Evolutionary conservation across 805 yeast species (phyloP), one percentile per base, ranked within the genome.

Genomic region (Kodamaea lidongshanica): DNA sequence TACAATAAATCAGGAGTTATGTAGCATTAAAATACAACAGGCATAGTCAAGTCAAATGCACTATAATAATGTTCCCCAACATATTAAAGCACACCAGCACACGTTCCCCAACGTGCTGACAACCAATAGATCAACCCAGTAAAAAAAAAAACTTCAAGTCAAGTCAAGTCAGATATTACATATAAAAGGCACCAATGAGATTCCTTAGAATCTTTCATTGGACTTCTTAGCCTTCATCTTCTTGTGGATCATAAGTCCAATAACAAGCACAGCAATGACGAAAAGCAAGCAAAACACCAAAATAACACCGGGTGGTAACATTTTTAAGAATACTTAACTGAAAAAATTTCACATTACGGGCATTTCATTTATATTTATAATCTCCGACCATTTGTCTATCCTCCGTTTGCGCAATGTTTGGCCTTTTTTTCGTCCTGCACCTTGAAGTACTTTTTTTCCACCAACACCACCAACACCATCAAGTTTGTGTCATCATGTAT

Each of bases 231-330:
- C 63, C 53, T 59, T 60, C 40, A 65, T 24, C 42, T 50, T 56
- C 65, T 64, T 67, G 38, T 52, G 56, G 48, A 59, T 39, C 42
- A 52, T 47, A 37, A 65, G 50, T 48, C 55, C 57, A 40, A 45
- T 35, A 34, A 68, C 44, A 40, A 51, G 52, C 25, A 37, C 37
- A 42, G 42, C 42, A 34, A 68, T 72, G 54, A 70, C 70, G 61
- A 72, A 72, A 40, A 73, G 42, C 52, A 73, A 66, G 42, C 58
- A 62, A 62, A 77, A 76, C 44, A 78, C 85, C 56, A 77, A 67
- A 58, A 77, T 77, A 65, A 78, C 84, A 63, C 85, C 85, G 42
- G 77, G 67, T 58, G 85, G 83, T 53, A 77, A 67, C 80, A 75
- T 77, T 53, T 50, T 50, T 12, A 28, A 19, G 28, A 22, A 27